Conservation (phyloP, 352 stramenopile species). For the Pythium monospermum region DNA sequence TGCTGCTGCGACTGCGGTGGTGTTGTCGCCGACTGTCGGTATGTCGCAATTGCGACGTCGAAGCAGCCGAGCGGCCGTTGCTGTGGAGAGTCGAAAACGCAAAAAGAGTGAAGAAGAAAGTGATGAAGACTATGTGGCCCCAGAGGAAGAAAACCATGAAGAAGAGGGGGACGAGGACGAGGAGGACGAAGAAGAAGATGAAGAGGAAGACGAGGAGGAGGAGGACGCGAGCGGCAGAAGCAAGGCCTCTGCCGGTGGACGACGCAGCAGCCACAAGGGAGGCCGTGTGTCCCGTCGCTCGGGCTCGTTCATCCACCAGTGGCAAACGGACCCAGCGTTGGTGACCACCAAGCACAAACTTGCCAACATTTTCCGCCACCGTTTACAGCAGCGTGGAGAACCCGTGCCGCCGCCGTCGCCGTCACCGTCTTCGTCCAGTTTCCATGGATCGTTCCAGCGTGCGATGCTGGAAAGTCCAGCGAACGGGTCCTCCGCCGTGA, state of each 20-base stretch:
- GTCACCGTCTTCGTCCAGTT: too few relatives aligned
- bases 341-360: constrained; percentile 41
- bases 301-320: constrained; percentile 2
- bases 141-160: constrained; percentile 18
- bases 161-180: constrained; percentile 20
- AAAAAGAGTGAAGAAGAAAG: constrained; percentile 23
- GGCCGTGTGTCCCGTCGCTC: too few relatives aligned
- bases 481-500: constrained; percentile 1
- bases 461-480: constrained; percentile 4
- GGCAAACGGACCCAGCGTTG: constrained; percentile 18
- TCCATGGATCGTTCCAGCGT: constrained; percentile 20
- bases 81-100: constrained; percentile 12
- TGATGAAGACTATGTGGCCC: constrained; percentile 20
- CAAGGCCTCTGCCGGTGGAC: background rate
- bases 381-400: constrained; percentile 43
- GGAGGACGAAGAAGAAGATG: constrained; percentile 10
- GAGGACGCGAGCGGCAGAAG: constrained; percentile 10
- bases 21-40: background rate
- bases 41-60: constrained; percentile 10
- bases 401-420: constrained; percentile 12
- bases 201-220: constrained; percentile 18
- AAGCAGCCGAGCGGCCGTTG: constrained; percentile 5
- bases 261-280: background rate
- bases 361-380: constrained; percentile 53
- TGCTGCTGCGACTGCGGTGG: constrained; percentile 1